These are phyloP conservation scores for Carnegiea gigantea DNA, from an alignment of 179 eudicot genomes.

Conservation along the genomic window DNA sequence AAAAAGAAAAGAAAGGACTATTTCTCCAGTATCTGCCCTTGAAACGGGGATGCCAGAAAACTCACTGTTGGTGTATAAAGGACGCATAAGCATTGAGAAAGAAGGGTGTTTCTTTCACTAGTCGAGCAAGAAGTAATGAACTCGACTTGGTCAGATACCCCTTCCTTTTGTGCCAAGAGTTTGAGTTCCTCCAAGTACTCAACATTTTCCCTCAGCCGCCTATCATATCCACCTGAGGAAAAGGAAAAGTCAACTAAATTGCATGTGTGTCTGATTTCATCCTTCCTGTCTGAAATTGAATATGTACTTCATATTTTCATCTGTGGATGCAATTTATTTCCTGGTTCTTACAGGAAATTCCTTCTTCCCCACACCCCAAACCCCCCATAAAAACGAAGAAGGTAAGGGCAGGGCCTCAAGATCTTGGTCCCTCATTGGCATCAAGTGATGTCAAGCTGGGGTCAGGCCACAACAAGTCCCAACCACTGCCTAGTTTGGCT, in stretches of 20 bases:
- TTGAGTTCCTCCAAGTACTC: conserved; percentile 86
- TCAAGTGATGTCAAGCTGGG: too few species aligned
- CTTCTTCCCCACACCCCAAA: not conserved
- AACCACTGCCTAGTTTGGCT: too few species aligned
- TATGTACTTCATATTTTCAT: not conserved
- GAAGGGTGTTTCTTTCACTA: conserved; percentile 69
- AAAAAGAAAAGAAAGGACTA: too few species aligned
- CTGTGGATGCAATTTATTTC: not conserved
- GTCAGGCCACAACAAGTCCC: too few species aligned
- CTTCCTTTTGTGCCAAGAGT: conserved; percentile 65
- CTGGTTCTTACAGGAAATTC: not conserved
- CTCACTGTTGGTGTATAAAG: conserved; percentile 86
- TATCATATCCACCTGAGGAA: conserved; percentile 80
- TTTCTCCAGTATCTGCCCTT: not conserved
- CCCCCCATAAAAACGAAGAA: too few species aligned
- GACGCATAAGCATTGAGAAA: conserved; percentile 72
- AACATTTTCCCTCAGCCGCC: conserved; percentile 79
- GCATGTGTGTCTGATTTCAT: not conserved
- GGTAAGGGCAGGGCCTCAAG: too few species aligned
- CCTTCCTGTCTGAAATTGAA: not conserved
- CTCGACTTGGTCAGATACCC: conserved; percentile 56
- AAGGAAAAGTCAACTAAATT: not conserved
- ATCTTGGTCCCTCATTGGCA: too few species aligned
- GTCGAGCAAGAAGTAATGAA: conserved; percentile 91
- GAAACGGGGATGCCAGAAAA: not conserved